A percentile compares a stretch with the other conserved stretches of the same genome.
phyloP scores from a whole-genome alignment of 1,139 yeast genomes.

The Lodderomyces metapsilosis region DNA sequence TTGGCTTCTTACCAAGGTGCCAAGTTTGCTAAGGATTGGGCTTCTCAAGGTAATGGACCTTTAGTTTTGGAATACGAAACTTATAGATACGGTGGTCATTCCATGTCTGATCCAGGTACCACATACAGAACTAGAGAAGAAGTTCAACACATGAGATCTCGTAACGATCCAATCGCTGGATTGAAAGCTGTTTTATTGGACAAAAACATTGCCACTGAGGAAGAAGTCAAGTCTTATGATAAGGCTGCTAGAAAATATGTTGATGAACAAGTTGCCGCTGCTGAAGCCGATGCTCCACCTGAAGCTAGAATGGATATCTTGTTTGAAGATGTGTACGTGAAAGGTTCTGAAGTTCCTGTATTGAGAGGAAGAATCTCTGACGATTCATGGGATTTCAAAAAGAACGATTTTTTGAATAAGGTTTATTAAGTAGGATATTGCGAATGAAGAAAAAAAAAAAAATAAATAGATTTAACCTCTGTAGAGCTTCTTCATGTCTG shows the following conservation, averaged over 20 bases:
- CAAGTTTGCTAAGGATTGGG: constrained; percentile 96
- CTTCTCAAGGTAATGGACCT: constrained; percentile 92
- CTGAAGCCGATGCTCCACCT: constrained; percentile 93
- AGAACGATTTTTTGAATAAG: constrained; percentile 64
- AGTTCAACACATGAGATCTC: constrained; percentile 98
- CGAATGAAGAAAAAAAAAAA: constrained; percentile 4
- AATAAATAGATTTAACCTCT: too few relatives aligned
- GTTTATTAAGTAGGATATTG: constrained; percentile 32
- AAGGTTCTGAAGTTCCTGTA: constrained; percentile 88
- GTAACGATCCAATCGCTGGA: constrained; percentile 97
- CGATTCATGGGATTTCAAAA: constrained; percentile 84
- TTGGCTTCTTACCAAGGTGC: constrained; percentile 95
- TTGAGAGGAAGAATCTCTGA: constrained; percentile 96
- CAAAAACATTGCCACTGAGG: constrained; percentile 83
- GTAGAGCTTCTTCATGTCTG: too few relatives aligned
- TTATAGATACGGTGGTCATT: constrained; percentile 99
- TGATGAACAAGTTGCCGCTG: constrained; percentile 90
- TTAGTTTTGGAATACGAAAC: constrained; percentile 95
- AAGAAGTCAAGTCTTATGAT: constrained; percentile 89
- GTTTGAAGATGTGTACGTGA: constrained; percentile 95
- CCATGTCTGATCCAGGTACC: constrained; percentile 99
- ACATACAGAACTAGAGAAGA: constrained; percentile 99
- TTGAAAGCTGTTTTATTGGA: constrained; percentile 85
- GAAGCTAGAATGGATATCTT: constrained; percentile 92
- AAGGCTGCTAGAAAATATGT: constrained; percentile 95